These are phyloP conservation scores for Prunus salicina DNA, from an alignment of 306 rosid genomes.

Conservation along the genomic window DNA sequence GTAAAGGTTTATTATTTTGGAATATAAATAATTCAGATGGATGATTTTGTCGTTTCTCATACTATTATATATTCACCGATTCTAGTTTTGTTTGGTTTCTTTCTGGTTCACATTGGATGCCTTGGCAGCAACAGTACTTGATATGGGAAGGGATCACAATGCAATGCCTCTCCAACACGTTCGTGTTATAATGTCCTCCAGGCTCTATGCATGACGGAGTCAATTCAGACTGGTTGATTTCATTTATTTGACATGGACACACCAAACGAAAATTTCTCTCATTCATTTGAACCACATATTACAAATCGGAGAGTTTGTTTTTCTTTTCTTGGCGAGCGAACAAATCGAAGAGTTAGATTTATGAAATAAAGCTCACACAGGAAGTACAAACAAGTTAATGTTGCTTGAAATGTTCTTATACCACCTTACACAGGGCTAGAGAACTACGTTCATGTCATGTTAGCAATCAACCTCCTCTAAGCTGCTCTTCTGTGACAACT, in stretches of 20 bases:
- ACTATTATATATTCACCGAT: slow-evolving; percentile 13
- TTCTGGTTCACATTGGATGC: slow-evolving; percentile 13
- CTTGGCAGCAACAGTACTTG: too few relatives aligned
- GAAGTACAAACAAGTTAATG: background rate
- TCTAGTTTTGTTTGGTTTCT: slow-evolving; percentile 28
- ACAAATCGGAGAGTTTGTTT: background rate
- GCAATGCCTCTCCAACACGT: slow-evolving; percentile 13
- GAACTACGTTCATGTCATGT: background rate
- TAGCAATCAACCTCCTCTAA: slow-evolving; percentile 6
- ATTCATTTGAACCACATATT: background rate
- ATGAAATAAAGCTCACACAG: background rate
- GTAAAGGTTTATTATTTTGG: slow-evolving; percentile 16
- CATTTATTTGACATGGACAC: background rate
- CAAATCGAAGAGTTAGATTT: background rate
- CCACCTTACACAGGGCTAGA: background rate
- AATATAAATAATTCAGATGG: slow-evolving; percentile 20
- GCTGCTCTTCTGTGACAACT: background rate
- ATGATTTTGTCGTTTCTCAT: slow-evolving; percentile 15
- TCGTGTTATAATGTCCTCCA: background rate
- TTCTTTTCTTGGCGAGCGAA: too few relatives aligned
- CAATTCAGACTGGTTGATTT: background rate
- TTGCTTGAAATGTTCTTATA: background rate
- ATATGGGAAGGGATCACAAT: too few relatives aligned
- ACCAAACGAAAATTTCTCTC: too few relatives aligned
- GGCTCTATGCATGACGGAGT: background rate